Conservation (phyloP, 306 rosid species). For the Fagus sylvatica region DNA sequence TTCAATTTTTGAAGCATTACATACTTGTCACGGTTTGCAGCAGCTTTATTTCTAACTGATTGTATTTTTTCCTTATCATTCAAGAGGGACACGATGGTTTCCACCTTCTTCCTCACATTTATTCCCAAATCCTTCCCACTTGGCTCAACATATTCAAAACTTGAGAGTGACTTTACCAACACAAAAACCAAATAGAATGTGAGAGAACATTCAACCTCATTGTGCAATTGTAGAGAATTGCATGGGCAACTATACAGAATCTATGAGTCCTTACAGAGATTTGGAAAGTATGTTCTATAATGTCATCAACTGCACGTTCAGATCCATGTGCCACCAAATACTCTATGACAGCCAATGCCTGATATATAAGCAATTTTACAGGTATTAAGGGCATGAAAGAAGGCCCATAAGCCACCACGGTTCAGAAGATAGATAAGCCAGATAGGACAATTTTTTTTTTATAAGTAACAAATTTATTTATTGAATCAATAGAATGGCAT, state of each 20-base stretch:
- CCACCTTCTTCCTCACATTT: constrained; percentile 96
- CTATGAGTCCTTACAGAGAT: constrained; percentile 66
- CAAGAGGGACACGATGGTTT: constrained; percentile 71
- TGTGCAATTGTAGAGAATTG: constrained; percentile 26
- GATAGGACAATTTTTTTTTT: no score
- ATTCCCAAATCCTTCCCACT: constrained; percentile 94
- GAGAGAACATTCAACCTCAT: constrained; percentile 14
- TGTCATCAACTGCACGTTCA: constrained; percentile 98
- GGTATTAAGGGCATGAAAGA: constrained; percentile 23
- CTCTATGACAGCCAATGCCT: constrained; percentile 97
- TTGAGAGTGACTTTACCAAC: constrained; percentile 74
- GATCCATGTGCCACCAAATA: constrained; percentile 92
- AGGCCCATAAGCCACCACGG: not conserved
- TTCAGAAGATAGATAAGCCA: not conserved
- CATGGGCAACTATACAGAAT: constrained; percentile 12
- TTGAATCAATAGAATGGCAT: no score
- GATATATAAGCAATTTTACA: constrained; percentile 35
- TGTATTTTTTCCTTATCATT: constrained; percentile 93
- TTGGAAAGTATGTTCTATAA: constrained; percentile 95
- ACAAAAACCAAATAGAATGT: constrained; percentile 30
- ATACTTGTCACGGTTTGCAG: constrained; percentile 94
- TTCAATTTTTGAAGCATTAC: constrained; percentile 20
- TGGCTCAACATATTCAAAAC: constrained; percentile 96
- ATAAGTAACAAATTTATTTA: no score
- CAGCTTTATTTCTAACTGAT: constrained; percentile 85